Evolutionary conservation across 2,329 filamentous ascomycete species (phyloP).

Genomic region (Bertia moriformis): DNA sequence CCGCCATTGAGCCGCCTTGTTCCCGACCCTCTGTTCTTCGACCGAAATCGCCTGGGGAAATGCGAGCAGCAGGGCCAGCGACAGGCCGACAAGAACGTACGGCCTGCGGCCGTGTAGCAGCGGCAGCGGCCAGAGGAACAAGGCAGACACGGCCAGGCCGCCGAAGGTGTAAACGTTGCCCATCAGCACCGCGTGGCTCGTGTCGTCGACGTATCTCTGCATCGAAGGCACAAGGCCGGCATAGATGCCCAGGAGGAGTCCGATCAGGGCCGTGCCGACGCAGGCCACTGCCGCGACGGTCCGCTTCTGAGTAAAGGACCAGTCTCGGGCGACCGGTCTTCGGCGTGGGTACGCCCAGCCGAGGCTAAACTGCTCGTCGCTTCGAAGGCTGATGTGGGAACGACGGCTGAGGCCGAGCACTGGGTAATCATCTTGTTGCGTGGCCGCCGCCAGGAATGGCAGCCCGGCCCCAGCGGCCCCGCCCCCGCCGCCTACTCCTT

Average conservation of each 20-base stretch:
- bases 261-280: conserved; percentile 57
- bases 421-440: too few relatives aligned
- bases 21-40: conserved; percentile 36
- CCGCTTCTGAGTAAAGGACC: conserved; percentile 51
- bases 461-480: too few relatives aligned
- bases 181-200: conserved; percentile 50
- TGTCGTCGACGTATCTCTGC: conserved; percentile 61
- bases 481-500: too few relatives aligned
- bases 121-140: conserved; percentile 61
- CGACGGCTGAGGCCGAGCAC: too few relatives aligned
- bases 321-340: conserved; percentile 63
- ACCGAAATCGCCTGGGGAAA: conserved; percentile 63
- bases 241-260: conserved; percentile 61
- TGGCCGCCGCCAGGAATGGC: too few relatives aligned
- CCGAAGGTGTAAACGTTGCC: conserved; percentile 63
- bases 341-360: too few relatives aligned
- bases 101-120: conserved; percentile 65
- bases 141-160: conserved; percentile 54
- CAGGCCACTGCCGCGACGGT: conserved; percentile 57
- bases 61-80: conserved; percentile 56
- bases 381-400: too few relatives aligned
- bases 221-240: conserved; percentile 67
- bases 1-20: conserved; percentile 38
- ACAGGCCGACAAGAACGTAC: conserved; percentile 57
- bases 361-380: too few relatives aligned